Conservation (phyloP, 2,329 filamentous ascomycete species). For the Pyrenochaeta sp. region DNA sequence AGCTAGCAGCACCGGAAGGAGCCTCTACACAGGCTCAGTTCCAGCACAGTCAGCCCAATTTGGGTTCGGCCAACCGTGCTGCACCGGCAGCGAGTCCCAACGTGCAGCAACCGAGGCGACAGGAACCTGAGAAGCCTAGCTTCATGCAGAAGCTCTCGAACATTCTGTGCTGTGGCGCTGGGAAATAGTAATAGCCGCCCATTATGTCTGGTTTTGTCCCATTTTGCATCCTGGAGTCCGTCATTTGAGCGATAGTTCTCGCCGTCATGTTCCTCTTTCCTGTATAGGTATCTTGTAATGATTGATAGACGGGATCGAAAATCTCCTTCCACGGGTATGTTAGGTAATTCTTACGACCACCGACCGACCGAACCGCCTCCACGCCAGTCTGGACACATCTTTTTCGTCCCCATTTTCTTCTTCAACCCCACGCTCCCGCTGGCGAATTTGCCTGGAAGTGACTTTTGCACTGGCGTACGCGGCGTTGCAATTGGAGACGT, state of each 20-base stretch:
- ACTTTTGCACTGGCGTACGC: constrained; percentile 33
- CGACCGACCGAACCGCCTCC: constrained; percentile 30
- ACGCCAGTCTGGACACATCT: constrained; percentile 37
- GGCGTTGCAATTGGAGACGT: constrained; percentile 34
- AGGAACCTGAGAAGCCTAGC: constrained; percentile 72
- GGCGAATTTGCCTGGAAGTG: constrained; percentile 30
- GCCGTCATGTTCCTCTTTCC: constrained; percentile 40
- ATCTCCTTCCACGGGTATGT: constrained; percentile 41
- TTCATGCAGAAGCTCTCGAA: constrained; percentile 94
- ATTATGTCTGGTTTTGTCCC: constrained; percentile 24
- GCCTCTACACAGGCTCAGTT: constrained; percentile 91
- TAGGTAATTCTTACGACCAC: constrained; percentile 45
- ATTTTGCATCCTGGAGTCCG: constrained; percentile 47
- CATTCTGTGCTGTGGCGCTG: constrained; percentile 79
- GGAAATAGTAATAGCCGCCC: constrained; percentile 35
- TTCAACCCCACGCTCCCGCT: constrained; percentile 31
- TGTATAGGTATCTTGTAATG: constrained; percentile 54
- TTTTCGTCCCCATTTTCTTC: constrained; percentile 29
- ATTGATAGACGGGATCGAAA: constrained; percentile 51
- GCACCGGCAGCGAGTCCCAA: constrained; percentile 52
- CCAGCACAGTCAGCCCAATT: constrained; percentile 92
- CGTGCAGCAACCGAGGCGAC: constrained; percentile 63
- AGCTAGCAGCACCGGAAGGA: constrained; percentile 83
- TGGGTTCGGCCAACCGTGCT: constrained; percentile 68
- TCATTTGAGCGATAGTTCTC: constrained; percentile 43